Evolutionary conservation across 192 early-diverging fungal genomes (phyloP), one percentile per base, ranked within the genome.

Genomic region (Backusella morwellensis): DNA sequence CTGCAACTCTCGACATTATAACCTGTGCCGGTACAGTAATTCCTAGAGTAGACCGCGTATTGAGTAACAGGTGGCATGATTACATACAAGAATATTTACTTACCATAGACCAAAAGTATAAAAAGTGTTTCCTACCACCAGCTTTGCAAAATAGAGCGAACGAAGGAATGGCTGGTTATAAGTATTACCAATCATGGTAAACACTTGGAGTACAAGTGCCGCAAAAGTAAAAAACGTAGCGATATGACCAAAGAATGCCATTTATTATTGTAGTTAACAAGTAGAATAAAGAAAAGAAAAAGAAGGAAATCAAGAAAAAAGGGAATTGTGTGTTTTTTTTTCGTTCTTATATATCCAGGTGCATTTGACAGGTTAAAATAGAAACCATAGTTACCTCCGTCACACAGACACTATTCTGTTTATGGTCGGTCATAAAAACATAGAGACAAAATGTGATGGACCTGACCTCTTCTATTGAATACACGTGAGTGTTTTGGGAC

Each of bases 61-160:
- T 44, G 6, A 23, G 35, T 35, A 38, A 54, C n/a, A 52, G 15
- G 14, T 34, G 1, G 3, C 21, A 23, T 2, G 32, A 3, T 2
- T 32, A 32, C 32, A 73, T 34, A 26, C 4, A 73, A 2, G 8
- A 52, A 35, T 29, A 50, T 73, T 23, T 0, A 66, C 68, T 69
- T 74, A 66, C 76, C 79, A 80, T 75, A 80, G 35, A 23, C 79
- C 79, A 66, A 80, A 76, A 15, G 66, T 47, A 50, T 71, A 44
- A 42, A 76, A 73, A 7, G 3, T 3, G 17, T 44, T 41, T 52
- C 70, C 29, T 29, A 67, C n/a, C 29, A 26, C 67, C 17, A 80
- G 35, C 1, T 71, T 54, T 21, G 75, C 74, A 76, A 76, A 75
- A 26, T 73, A 80, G 17, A 80, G 63, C 26, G 67, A 66, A 17